Evolutionary conservation across 2,329 filamentous ascomycete genomes (phyloP), one percentile per base, ranked within the genome.

Genomic region (Clarireedia paspali): DNA sequence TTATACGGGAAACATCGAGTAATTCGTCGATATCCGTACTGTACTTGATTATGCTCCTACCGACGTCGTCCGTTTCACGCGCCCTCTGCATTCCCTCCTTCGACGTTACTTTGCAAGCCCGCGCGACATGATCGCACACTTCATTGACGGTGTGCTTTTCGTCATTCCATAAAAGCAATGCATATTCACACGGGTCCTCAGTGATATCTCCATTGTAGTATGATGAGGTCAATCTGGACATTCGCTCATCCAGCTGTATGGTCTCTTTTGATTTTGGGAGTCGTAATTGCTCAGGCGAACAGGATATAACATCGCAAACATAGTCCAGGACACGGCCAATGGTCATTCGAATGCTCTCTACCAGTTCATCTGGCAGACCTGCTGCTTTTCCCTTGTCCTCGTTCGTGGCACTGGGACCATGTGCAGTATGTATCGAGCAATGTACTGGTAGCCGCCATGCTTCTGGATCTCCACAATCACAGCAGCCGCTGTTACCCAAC

Each of bases 71-170:
- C 1, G 91, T 92, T 72, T 97, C 91, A 66, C 90, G 85, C 0
- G 94, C 94, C 64, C 88, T 87, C 47, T 81, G 74, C 20, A 84
- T 74, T 3, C 89, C 92, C 59, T 89, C 87, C 5, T 75, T 77
- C 58, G 79, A 75, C 6, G 84, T 81, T 62, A 89, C 85, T 59
- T 81, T 83, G 74, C 94, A 99, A 50, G 94, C 94, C 61, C 92
- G 82, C 3, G 89, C 88, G 23, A 99, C 89, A 70, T 97, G 92
- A 56, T 95, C 84, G 63, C 86, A 80, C 5, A 99, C 92, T 69
- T 99, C 94, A 47, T 85, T 82, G 45, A 97, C 86, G 0, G 94
- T 99, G 70, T 99, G 94, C 71, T 99, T 99, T 73, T 99, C 94
- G 62, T 99, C 94, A 65, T 99, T 99, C 94, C 94, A 99, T 5